Evolutionary conservation across 495 filamentous ascomycete genomes (phyloP).

Genomic region (Talaromyces wortmannii): DNA sequence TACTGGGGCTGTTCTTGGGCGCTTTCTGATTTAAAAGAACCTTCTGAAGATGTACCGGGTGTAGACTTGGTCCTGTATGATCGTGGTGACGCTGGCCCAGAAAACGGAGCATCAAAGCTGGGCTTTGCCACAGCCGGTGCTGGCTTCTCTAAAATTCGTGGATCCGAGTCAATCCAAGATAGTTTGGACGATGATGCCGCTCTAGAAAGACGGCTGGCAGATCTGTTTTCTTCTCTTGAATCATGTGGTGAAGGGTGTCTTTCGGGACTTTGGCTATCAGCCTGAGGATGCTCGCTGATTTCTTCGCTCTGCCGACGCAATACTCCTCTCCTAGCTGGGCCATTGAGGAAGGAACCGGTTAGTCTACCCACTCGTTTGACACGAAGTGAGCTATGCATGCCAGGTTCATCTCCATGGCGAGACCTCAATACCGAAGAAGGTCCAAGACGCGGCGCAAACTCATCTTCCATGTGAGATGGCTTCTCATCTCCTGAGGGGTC

Average conservation of each 20-base stretch:
- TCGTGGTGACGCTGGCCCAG: conserved; percentile 32
- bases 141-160: conserved; percentile 19
- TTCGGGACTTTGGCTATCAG: conserved; percentile 7
- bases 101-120: conserved; percentile 23
- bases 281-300: conserved; percentile 35
- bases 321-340: conserved; percentile 65
- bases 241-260: background rate
- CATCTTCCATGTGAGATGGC: conserved; percentile 30
- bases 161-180: conserved; percentile 39
- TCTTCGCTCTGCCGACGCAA: conserved; percentile 68
- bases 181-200: conserved; percentile 32
- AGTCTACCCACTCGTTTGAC: conserved; percentile 67
- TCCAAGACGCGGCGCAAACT: conserved; percentile 38
- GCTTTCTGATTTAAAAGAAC: conserved; percentile 30
- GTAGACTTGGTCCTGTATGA: conserved; percentile 36
- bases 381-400: conserved; percentile 60
- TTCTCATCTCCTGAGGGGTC: conserved; percentile 39
- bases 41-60: conserved; percentile 28
- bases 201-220: conserved; percentile 10
- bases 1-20: conserved; percentile 48
- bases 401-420: conserved; percentile 46
- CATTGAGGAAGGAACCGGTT: conserved; percentile 66
- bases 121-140: conserved; percentile 17
- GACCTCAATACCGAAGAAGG: conserved; percentile 43
- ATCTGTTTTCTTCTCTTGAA: background rate